Evolutionary conservation across 495 filamentous ascomycete genomes (phyloP), one percentile per base, ranked within the genome.

Genomic region (Pyrenula aspistea): DNA sequence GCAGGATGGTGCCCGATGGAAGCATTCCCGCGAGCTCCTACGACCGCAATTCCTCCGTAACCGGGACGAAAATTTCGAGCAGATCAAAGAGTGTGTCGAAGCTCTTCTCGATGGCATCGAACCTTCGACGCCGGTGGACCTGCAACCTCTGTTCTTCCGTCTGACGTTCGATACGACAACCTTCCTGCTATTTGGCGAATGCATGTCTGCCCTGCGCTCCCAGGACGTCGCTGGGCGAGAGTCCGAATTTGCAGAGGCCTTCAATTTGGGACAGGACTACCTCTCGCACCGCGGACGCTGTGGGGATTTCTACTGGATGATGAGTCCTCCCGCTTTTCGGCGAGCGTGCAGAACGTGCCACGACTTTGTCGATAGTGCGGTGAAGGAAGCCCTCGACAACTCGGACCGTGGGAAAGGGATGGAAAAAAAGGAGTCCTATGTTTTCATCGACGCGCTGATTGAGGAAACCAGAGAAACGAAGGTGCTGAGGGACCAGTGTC

Each of bases 161-260:
- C 62, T 87, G 51, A 85, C 83, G 2, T 77, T 86, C 55, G 85
- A 88, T 65, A 80, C 77, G 0, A 82, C 83, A 2, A 86, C 83
- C 0, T 83, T 86, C 47, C 86, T 88, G 62, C 70, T 88, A 53
- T 83, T 84, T 55, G 82, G 82, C 20, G 74, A 81, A 59, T 77
- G 75, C 42, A 66, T 77, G 0, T 64, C 73, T 49, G 72, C 70
- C 24, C 66, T 81, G 60, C 56, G 57, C 8, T 58, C 62, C 1
- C 15, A 63, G 61, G 53, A 54, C 24, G 64, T 59, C 11, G 57
- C 57, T 2, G 55, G 56, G 25, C 68, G 71, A 49, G 71, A 71
- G 10, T 62, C 69, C 19, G 73, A 67, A 2, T 77, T 78, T 53
- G 74, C 74, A 0, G 61, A 73, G 1, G 74, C 76, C 11, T 81